phyloP scores from a whole-genome alignment of 495 filamentous ascomycete species.

The Neurospora hispaniola region DNA sequence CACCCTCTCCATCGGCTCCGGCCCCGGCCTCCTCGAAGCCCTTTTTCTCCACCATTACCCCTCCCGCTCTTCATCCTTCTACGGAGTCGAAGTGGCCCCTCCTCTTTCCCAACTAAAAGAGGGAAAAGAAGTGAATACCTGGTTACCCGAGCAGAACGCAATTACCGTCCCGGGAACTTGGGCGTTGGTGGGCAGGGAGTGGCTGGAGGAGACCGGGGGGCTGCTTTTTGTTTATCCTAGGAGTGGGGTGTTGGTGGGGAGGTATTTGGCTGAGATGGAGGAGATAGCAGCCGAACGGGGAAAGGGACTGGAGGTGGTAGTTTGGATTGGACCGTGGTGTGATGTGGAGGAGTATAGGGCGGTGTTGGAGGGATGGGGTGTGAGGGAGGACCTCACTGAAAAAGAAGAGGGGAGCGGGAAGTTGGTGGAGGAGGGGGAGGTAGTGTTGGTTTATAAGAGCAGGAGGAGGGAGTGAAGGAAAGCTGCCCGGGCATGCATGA shows the following conservation, averaged over 20 bases:
- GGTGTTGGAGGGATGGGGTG: slow-evolving; percentile 6
- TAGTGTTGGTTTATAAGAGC: slow-evolving; percentile 9
- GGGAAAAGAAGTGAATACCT: slow-evolving; percentile 9
- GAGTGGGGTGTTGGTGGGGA: slow-evolving; percentile 6
- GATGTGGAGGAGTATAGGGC: slow-evolving; percentile 10
- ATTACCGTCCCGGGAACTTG: slow-evolving; percentile 9
- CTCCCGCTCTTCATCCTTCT: slow-evolving; percentile 2
- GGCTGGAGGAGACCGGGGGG: background rate
- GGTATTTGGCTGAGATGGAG: slow-evolving; percentile 6
- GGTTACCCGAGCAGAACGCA: slow-evolving; percentile 7
- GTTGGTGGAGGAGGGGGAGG: slow-evolving; percentile 14
- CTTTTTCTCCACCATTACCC: slow-evolving; percentile 9
- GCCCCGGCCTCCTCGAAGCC: slow-evolving; percentile 19
- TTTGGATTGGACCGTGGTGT: slow-evolving; percentile 20
- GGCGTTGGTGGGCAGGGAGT: slow-evolving; percentile 5
- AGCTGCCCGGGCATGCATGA: background rate
- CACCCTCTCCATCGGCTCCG: slow-evolving; percentile 16
- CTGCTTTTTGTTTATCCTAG: slow-evolving; percentile 18
- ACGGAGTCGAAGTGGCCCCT: slow-evolving; percentile 12
- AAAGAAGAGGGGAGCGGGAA: background rate
- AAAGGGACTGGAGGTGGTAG: slow-evolving; percentile 5
- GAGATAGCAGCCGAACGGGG: background rate
- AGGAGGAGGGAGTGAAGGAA: background rate
- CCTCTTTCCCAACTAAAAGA: background rate
- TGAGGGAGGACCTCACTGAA: background rate